Conservation (phyloP, 441 rosid genomes). For the Pelargonium fulgidum region DNA sequence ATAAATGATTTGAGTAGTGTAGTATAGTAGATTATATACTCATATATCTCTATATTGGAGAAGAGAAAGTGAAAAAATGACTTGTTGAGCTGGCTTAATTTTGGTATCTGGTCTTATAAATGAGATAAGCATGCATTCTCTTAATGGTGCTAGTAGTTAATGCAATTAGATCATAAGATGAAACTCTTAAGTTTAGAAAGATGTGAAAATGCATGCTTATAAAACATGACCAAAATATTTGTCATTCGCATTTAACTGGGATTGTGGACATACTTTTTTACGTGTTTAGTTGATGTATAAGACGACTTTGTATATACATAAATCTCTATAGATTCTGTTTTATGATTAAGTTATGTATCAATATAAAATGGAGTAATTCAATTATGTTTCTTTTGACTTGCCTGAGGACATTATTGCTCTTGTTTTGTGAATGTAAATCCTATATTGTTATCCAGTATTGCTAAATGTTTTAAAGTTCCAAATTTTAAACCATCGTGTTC, state of each 20-base stretch:
- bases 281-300: neutral
- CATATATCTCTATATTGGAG: no score
- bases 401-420: neutral
- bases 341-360: neutral
- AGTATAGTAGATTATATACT: slow-evolving; percentile 1
- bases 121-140: neutral
- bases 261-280: neutral
- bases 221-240: neutral
- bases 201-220: slow-evolving; percentile 3
- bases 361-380: neutral
- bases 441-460: neutral
- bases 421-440: neutral
- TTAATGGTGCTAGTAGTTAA: neutral
- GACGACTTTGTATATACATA: neutral
- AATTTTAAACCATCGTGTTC: neutral
- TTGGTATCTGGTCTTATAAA: neutral
- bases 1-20: neutral
- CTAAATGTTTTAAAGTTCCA: neutral
- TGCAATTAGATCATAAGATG: neutral
- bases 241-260: neutral
- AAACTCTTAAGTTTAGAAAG: neutral
- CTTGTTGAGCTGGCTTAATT: slow-evolving; percentile 1
- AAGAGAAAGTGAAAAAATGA: neutral
- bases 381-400: neutral
- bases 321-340: neutral